Evolutionary conservation across 2,329 filamentous ascomycete genomes (phyloP).

Genomic region (Aspergillus jensenii): DNA sequence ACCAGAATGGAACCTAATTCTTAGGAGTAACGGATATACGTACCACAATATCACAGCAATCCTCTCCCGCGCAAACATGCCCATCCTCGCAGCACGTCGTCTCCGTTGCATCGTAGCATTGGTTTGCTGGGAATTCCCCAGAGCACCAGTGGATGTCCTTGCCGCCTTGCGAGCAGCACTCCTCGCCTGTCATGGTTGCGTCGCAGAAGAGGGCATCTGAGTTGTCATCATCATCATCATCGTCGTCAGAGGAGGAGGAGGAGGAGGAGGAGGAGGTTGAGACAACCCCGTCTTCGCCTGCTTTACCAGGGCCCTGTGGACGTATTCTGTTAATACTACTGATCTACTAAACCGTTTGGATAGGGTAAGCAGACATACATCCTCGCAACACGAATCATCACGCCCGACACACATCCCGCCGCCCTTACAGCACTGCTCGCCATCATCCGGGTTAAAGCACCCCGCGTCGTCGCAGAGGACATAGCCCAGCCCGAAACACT

Average conservation of each 20-base stretch:
- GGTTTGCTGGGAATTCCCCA: not conserved
- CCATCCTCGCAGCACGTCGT: constrained; percentile 9
- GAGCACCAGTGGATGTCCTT: constrained; percentile 8
- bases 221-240: not conserved
- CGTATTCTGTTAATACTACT: too few relatives aligned
- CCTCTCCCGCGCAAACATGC: constrained; percentile 3
- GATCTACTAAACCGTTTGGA: not conserved
- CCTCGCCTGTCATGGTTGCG: not conserved
- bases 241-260: too few relatives aligned
- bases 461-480: constrained; percentile 9
- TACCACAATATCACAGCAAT: constrained; percentile 7
- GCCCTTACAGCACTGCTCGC: constrained; percentile 8
- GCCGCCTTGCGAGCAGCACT: constrained; percentile 3
- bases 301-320: not conserved
- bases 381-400: not conserved
- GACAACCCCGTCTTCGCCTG: not conserved
- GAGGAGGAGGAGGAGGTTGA: not conserved
- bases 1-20: too few relatives aligned
- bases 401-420: constrained; percentile 5
- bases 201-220: not conserved
- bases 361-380: not conserved
- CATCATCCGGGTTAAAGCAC: constrained; percentile 10
- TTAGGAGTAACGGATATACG: too few relatives aligned
- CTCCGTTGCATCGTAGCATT: constrained; percentile 1
- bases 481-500: constrained; percentile 10